Evolutionary conservation across 2,329 filamentous ascomycete genomes (phyloP).

Genomic region (Colletotrichum agaves): DNA sequence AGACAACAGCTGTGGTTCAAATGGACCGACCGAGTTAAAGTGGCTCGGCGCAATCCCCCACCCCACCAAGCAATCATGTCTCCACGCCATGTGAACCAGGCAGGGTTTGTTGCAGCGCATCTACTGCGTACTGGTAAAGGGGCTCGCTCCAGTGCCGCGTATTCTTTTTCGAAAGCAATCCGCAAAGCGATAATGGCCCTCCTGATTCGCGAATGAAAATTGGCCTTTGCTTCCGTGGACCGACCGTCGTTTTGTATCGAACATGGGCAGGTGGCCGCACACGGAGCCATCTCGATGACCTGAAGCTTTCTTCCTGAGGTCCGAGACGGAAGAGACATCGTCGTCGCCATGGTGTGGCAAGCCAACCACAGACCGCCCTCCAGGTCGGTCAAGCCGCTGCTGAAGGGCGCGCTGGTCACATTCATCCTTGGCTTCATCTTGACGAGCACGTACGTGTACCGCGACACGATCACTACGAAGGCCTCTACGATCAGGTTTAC

Average conservation of each 20-base stretch:
- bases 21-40: slow-evolving; percentile 14
- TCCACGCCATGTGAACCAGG: slow-evolving; percentile 30
- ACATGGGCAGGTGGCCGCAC: slow-evolving; percentile 16
- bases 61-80: slow-evolving; percentile 25
- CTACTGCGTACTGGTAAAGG: slow-evolving; percentile 19
- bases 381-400: slow-evolving; percentile 27
- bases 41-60: slow-evolving; percentile 32
- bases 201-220: not conserved
- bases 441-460: slow-evolving; percentile 37
- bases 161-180: slow-evolving; percentile 9
- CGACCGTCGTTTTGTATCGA: not conserved
- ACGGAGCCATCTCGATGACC: slow-evolving; percentile 4
- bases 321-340: not conserved
- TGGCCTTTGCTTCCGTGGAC: slow-evolving; percentile 4
- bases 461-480: slow-evolving; percentile 32
- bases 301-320: slow-evolving; percentile 4
- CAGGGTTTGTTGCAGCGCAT: slow-evolving; percentile 23
- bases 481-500: slow-evolving; percentile 34
- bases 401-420: slow-evolving; percentile 24
- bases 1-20: slow-evolving; percentile 8
- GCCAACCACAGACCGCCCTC: slow-evolving; percentile 16
- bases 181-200: slow-evolving; percentile 7
- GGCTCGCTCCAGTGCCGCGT: slow-evolving; percentile 27
- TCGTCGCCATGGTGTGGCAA: slow-evolving; percentile 30
- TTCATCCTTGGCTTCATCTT: slow-evolving; percentile 29